Conservation (phyloP, 2,329 filamentous ascomycete species). For the Venturia oleaginea region DNA sequence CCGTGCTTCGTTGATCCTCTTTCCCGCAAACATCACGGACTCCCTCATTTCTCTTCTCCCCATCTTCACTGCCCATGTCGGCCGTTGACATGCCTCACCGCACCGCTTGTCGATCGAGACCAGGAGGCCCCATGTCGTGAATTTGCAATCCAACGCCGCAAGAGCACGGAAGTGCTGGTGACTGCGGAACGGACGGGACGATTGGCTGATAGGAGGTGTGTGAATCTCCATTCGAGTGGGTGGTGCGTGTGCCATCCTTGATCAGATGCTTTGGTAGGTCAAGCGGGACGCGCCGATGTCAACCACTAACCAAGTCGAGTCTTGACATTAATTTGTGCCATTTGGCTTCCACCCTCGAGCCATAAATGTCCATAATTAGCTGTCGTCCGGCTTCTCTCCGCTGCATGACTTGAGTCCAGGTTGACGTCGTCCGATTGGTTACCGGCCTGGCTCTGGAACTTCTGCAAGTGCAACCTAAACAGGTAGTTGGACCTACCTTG, state of each 20-base stretch:
- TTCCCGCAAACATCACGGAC: background rate
- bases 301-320: background rate
- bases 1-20: background rate
- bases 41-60: background rate
- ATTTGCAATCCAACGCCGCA: background rate
- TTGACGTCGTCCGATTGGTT: conserved; percentile 8
- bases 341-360: background rate
- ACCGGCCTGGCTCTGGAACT: background rate
- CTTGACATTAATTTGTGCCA: background rate
- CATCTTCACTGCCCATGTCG: background rate
- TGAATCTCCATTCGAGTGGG: background rate
- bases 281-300: background rate
- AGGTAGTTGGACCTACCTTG: background rate
- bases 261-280: background rate
- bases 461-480: conserved; percentile 4
- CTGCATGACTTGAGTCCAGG: background rate
- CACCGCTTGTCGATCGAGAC: conserved; percentile 1
- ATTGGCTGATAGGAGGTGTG: background rate
- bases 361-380: conserved; percentile 2
- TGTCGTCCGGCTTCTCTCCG: background rate
- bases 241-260: background rate
- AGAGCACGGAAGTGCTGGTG: conserved; percentile 3
- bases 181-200: conserved; percentile 1
- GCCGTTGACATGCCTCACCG: conserved; percentile 1
- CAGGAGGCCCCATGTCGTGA: background rate